A percentile compares a stretch with the other conserved stretches of the same genome.
Evolutionary conservation across 305 asterid genomes (phyloP).

Genomic region (Monarda citriodora): DNA sequence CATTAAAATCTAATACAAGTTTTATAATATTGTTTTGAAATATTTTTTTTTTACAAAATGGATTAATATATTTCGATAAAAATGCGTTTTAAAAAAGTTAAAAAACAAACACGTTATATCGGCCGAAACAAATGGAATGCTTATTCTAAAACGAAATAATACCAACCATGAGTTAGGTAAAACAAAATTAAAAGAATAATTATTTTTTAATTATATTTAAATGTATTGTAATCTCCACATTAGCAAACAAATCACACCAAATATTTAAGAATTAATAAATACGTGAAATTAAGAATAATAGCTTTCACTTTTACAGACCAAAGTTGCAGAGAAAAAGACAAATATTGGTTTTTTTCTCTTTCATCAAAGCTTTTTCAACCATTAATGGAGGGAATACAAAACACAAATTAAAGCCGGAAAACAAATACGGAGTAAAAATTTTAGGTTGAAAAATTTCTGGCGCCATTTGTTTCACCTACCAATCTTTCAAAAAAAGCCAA

Average conservation of each 20-base stretch:
- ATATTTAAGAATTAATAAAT: constrained; percentile 13
- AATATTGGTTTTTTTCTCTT: constrained; percentile 26
- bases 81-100: no score
- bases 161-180: constrained; percentile 23
- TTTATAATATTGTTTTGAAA: no score
- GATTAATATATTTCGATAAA: no score
- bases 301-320: constrained; percentile 37
- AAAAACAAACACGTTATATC: no score
- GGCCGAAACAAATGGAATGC: no score
- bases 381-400: constrained; percentile 58
- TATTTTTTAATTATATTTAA: constrained; percentile 14
- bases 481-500: constrained; percentile 21
- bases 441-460: constrained; percentile 29
- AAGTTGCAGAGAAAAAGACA: constrained; percentile 33
- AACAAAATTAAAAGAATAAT: constrained; percentile 16
- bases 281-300: constrained; percentile 9
- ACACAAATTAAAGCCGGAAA: constrained; percentile 20
- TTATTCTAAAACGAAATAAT: constrained; percentile 14
- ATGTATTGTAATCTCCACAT: constrained; percentile 32
- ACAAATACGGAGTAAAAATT: constrained; percentile 7
- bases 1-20: no score
- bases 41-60: no score
- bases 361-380: constrained; percentile 24
- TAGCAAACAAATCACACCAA: constrained; percentile 34
- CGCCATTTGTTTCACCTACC: constrained; percentile 36